Evolutionary conservation across 2,329 filamentous ascomycete genomes (phyloP), one percentile per base, ranked within the genome.

Genomic region (Erysiphe pulchra): DNA sequence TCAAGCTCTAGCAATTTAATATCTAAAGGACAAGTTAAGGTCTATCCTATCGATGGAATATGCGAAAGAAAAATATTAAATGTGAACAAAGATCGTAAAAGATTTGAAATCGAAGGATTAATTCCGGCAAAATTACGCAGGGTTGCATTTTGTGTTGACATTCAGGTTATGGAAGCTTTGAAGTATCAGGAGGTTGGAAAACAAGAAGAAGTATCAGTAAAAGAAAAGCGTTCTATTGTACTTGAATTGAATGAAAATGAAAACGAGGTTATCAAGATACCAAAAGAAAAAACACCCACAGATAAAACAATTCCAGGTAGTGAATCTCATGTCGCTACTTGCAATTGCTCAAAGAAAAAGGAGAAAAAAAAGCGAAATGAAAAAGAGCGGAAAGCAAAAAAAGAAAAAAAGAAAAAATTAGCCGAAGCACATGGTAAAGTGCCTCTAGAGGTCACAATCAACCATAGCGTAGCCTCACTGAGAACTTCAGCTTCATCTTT

Each of bases 301-400:
- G n/a, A 18, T 20, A 63, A 62, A 52, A 46, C 55, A 47, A 37
- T 48, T 2, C 8, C 41, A 39, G 59, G 53, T 57, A 55, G 40
- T 34, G 59, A 39, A 49, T 51, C 60, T 7, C 44, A 50, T 12
- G 24, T 36, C n/a, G 39, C 47, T 24, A 28, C 44, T 50, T 58
- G 49, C 51, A 61, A 56, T 14, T 59, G 57, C 32, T 65, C 62
- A 0, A 77, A 77, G 54, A 94, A 92, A 62, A 90, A 84, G 61
- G 86, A 94, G 57, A 94, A 93, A 67, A 94, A 94, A 63, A 93
- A 92, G 65, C 77, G 80, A 52, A 92, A 82, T 37, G 87, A 94
- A 58, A 85, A 87, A 48, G 87, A 94, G 60, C 71, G 86, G 38
- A 92, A 92, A 58, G 83, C 90, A 49, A 74, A 86, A 46, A 92